Percentiles rank a stretch among this genome's conserved stretches.
These are phyloP conservation scores for Byssothecium circinans DNA, from an alignment of 2,329 filamentous ascomycete genomes.

Conservation along the genomic window DNA sequence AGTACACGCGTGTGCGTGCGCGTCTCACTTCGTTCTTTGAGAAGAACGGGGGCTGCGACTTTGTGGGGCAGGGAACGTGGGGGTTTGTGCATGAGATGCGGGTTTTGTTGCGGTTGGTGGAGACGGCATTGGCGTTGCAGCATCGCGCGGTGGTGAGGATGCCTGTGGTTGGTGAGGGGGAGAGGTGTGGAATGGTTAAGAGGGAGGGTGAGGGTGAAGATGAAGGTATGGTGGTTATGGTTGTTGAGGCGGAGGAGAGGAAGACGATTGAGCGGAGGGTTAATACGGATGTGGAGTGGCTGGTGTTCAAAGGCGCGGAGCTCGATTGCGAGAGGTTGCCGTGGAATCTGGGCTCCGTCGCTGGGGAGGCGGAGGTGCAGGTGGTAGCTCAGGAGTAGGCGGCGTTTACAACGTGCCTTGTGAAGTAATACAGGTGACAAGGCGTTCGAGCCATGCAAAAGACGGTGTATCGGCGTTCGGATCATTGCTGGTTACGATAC, in stretches of 20 bases:
- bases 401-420: too few species aligned
- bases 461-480: too few species aligned
- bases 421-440: too few species aligned
- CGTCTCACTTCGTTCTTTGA: constrained; percentile 3
- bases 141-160: constrained; percentile 2
- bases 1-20: constrained; percentile 2
- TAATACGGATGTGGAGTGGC: constrained; percentile 4
- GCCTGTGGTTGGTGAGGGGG: neutral
- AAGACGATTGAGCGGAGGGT: constrained; percentile 1
- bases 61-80: constrained; percentile 5
- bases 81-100: constrained; percentile 4
- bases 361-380: neutral
- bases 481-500: too few species aligned
- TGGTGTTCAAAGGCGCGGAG: constrained; percentile 4
- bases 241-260: neutral
- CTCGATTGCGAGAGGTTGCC: constrained; percentile 6
- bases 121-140: constrained; percentile 1
- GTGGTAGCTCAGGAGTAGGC: neutral
- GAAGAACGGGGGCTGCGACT: constrained; percentile 1
- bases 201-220: neutral
- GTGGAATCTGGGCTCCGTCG: constrained; percentile 6
- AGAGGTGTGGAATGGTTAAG: neutral
- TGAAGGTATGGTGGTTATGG: neutral
- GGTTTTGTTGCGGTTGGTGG: constrained; percentile 4
- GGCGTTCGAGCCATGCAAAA: too few species aligned